These are phyloP conservation scores for Amphibolis antarctica DNA, from an alignment of 106 monocot genomes.

Conservation along the genomic window DNA sequence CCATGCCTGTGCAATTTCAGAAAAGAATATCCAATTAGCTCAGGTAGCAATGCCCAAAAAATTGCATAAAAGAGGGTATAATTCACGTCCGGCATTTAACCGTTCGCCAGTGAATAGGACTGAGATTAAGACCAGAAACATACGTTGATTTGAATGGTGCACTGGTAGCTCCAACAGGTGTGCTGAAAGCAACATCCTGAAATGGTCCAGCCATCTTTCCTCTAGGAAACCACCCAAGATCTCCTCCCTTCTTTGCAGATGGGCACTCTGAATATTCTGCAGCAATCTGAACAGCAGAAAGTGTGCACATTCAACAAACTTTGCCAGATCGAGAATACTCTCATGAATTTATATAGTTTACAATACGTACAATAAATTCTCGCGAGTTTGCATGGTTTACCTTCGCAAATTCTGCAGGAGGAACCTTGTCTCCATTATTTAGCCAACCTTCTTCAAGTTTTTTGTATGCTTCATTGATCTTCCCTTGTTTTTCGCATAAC, in stretches of 20 bases:
- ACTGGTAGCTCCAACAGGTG: conserved; percentile 72
- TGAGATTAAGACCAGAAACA: conserved; percentile 2
- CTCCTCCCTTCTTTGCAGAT: conserved; percentile 97
- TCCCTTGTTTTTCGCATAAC: conserved; percentile 94
- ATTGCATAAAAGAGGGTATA: background rate
- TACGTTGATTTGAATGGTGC: conserved; percentile 99
- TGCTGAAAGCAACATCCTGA: conserved; percentile 88
- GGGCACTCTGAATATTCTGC: conserved; percentile 94
- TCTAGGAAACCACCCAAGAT: conserved; percentile 99
- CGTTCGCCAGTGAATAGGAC: background rate
- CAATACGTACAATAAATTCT: background rate
- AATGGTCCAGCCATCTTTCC: conserved; percentile 99
- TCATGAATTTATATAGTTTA: background rate
- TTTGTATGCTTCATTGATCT: conserved; percentile 94
- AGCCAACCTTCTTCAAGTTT: conserved; percentile 96
- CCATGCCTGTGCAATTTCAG: conserved; percentile 55
- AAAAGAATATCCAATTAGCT: background rate
- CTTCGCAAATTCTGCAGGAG: conserved; percentile 96
- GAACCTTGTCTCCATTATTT: conserved; percentile 91
- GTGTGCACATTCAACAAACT: background rate
- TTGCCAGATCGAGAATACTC: background rate
- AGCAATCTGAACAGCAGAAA: conserved; percentile 44
- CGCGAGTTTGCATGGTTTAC: conserved; percentile 16
- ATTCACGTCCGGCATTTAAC: background rate
- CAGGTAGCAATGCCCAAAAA: too few relatives aligned